Percentiles rank a stretch among this genome's conserved stretches.
phyloP scores from a whole-genome alignment of 1,284 basidiomycete species.

The Meira miltonrushii region DNA sequence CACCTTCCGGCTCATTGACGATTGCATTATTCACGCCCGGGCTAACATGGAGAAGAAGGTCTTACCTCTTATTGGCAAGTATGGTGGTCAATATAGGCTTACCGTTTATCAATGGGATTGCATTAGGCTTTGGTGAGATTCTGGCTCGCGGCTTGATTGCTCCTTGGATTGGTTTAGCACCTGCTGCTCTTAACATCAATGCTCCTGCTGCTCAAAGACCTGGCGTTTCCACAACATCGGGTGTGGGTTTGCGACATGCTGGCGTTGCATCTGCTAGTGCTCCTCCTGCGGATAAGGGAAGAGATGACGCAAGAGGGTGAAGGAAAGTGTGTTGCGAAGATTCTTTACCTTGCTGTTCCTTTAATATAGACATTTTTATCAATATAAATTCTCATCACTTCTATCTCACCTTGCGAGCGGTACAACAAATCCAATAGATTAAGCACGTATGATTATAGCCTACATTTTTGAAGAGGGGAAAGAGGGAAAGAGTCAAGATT shows the following conservation, averaged over 20 bases:
- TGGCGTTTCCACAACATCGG: background rate
- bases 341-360: background rate
- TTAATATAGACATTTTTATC: no score
- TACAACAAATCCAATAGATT: no score
- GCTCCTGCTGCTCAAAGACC: constrained; percentile 2
- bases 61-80: constrained; percentile 62
- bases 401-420: no score
- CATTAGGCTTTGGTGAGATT: constrained; percentile 97
- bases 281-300: background rate
- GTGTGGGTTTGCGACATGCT: background rate
- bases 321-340: background rate
- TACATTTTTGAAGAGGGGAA: no score
- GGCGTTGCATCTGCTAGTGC: background rate
- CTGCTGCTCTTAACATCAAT: constrained; percentile 5
- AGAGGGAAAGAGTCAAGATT: no score
- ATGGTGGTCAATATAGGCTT: constrained; percentile 85
- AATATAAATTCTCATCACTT: no score
- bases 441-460: no score
- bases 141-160: constrained; percentile 80
- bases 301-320: background rate
- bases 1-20: constrained; percentile 43
- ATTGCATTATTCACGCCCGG: constrained; percentile 33
- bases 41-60: constrained; percentile 26
- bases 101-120: constrained; percentile 94
- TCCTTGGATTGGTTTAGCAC: constrained; percentile 19